Conservation (phyloP, 345 rosid species). For the Syzygium grande region DNA sequence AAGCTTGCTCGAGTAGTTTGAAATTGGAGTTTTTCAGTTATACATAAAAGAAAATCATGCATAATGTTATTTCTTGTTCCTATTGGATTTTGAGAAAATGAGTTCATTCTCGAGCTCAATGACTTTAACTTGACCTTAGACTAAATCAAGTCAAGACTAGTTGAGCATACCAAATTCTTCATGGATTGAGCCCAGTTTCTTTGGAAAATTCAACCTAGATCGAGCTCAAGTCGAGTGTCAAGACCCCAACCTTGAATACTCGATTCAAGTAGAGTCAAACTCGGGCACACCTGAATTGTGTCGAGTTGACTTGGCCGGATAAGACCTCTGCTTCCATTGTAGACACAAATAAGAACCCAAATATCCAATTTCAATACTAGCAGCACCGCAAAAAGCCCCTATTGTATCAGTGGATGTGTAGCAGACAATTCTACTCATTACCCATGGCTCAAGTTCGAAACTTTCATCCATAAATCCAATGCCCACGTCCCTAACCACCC, state of each 20-base stretch:
- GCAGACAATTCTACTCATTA: not conserved
- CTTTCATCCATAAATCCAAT: not conserved
- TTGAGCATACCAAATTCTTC: not conserved
- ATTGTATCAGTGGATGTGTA: not conserved
- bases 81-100: not conserved
- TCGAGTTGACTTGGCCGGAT: not conserved
- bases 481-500: not conserved
- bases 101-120: not conserved
- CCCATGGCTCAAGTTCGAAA: not conserved
- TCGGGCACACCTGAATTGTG: not conserved
- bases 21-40: not conserved
- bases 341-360: not conserved
- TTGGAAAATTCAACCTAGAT: not conserved
- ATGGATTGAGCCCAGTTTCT: not conserved
- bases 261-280: not conserved
- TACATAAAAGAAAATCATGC: not conserved
- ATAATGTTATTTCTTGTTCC: not conserved
- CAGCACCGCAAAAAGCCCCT: not conserved
- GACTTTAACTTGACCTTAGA: not conserved
- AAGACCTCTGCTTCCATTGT: not conserved
- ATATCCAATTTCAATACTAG: not conserved
- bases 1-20: not conserved
- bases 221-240: not conserved
- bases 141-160: not conserved
- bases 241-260: not conserved